Evolutionary conservation across 768 basidiomycete species (phyloP).

Genomic region (Xerocomellus intermedius): DNA sequence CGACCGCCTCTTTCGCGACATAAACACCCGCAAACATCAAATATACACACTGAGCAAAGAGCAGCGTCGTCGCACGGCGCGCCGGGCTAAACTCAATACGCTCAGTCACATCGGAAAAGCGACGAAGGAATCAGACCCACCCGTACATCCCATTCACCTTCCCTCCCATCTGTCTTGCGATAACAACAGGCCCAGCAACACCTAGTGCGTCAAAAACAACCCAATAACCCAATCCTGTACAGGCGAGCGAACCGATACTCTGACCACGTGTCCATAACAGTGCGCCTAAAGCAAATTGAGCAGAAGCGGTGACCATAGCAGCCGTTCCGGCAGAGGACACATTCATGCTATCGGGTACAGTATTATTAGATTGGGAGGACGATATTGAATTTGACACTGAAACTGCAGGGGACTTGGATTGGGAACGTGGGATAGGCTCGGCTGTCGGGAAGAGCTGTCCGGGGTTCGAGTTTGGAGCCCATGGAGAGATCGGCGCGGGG

Average conservation of each 20-base stretch:
- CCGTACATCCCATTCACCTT: slow-evolving; percentile 47
- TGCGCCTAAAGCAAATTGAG: slow-evolving; percentile 65
- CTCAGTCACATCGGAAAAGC: not conserved
- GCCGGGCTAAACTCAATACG: slow-evolving; percentile 45
- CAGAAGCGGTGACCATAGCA: slow-evolving; percentile 24
- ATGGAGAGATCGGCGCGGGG: slow-evolving; percentile 61
- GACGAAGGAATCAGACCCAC: slow-evolving; percentile 47
- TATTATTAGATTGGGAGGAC: not conserved
- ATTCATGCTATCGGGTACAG: slow-evolving; percentile 1
- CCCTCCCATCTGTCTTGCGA: slow-evolving; percentile 38
- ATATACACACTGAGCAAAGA: slow-evolving; percentile 92
- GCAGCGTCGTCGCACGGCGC: slow-evolving; percentile 63
- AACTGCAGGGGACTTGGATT: slow-evolving; percentile 23
- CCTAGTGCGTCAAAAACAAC: slow-evolving; percentile 94
- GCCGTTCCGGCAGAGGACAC: slow-evolving; percentile 23
- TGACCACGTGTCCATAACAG: slow-evolving; percentile 90
- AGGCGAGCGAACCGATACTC: slow-evolving; percentile 78
- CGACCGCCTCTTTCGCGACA: slow-evolving; percentile 95
- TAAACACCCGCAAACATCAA: slow-evolving; percentile 93
- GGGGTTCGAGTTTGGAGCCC: slow-evolving; percentile 52
- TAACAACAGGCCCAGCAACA: slow-evolving; percentile 43
- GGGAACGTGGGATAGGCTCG: slow-evolving; percentile 21
- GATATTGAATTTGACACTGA: slow-evolving; percentile 13
- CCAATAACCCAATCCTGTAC: slow-evolving; percentile 94
- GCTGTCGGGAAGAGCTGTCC: slow-evolving; percentile 1